Percentiles rank a stretch among this genome's conserved stretches.
Conservation (phyloP, 2,329 filamentous ascomycete species). For the Byssothecium circinans region DNA sequence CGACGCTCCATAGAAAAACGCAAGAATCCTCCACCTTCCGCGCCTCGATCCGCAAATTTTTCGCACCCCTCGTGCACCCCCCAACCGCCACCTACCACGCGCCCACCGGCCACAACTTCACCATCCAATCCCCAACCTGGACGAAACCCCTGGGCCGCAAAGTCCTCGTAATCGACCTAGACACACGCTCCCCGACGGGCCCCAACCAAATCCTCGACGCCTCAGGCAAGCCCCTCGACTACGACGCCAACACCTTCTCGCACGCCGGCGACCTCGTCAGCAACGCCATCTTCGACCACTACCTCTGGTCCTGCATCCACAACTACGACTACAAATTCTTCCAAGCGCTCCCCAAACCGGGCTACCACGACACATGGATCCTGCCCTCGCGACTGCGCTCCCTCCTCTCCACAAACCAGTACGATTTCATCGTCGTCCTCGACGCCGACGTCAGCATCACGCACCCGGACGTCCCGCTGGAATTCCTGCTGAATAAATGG, state of each 20-base stretch:
- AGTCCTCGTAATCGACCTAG: conserved; percentile 37
- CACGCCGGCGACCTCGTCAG: conserved; percentile 36
- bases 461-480: conserved; percentile 49
- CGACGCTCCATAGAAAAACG: too few relatives aligned
- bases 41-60: not conserved
- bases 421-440: conserved; percentile 50
- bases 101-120: not conserved
- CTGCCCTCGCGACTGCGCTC: conserved; percentile 46
- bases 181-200: conserved; percentile 27
- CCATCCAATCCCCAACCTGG: conserved; percentile 16
- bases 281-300: conserved; percentile 46
- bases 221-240: conserved; percentile 17
- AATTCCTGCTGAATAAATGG: conserved; percentile 55
- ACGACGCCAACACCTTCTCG: conserved; percentile 19
- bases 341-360: conserved; percentile 31
- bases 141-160: conserved; percentile 23
- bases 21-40: not conserved
- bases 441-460: conserved; percentile 51
- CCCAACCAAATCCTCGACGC: conserved; percentile 26
- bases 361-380: conserved; percentile 45
- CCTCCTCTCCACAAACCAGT: conserved; percentile 41
- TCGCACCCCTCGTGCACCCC: not conserved
- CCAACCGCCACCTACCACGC: not conserved
- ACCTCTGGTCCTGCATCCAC: conserved; percentile 48
- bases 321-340: too few relatives aligned